Evolutionary conservation across 768 basidiomycete species (phyloP).

Genomic region (Vararia minispora): DNA sequence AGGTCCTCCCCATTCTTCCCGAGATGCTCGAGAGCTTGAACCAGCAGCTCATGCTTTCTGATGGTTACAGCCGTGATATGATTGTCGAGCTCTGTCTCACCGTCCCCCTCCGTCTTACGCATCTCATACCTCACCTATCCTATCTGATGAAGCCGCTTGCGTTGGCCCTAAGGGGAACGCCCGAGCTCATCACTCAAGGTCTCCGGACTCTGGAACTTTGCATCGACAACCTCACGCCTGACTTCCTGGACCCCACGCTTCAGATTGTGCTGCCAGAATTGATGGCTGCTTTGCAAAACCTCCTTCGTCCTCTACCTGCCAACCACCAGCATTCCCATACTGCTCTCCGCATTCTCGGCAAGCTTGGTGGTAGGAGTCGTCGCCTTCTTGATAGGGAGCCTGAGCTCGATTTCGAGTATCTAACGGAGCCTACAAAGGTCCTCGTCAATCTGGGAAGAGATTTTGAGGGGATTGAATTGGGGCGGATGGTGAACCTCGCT

Average conservation of each 20-base stretch:
- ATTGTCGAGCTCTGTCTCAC: constrained; percentile 96
- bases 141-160: constrained; percentile 97
- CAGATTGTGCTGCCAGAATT: constrained; percentile 86
- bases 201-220: constrained; percentile 95
- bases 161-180: constrained; percentile 74
- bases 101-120: constrained; percentile 89
- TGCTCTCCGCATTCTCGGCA: constrained; percentile 92
- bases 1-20: constrained; percentile 89
- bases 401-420: constrained; percentile 55
- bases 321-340: constrained; percentile 88
- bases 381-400: constrained; percentile 77
- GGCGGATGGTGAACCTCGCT: constrained; percentile 56
- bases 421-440: constrained; percentile 60
- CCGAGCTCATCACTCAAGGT: constrained; percentile 91
- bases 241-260: constrained; percentile 94
- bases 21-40: constrained; percentile 96
- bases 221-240: constrained; percentile 96
- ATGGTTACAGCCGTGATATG: constrained; percentile 77
- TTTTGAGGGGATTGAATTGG: constrained; percentile 51
- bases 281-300: constrained; percentile 88
- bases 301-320: constrained; percentile 81
- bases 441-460: constrained; percentile 66
- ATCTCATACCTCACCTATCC: constrained; percentile 87
- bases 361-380: constrained; percentile 90
- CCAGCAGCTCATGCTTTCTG: constrained; percentile 76